phyloP scores from a whole-genome alignment of 441 rosid genomes.

The Gossypium lobatum region DNA sequence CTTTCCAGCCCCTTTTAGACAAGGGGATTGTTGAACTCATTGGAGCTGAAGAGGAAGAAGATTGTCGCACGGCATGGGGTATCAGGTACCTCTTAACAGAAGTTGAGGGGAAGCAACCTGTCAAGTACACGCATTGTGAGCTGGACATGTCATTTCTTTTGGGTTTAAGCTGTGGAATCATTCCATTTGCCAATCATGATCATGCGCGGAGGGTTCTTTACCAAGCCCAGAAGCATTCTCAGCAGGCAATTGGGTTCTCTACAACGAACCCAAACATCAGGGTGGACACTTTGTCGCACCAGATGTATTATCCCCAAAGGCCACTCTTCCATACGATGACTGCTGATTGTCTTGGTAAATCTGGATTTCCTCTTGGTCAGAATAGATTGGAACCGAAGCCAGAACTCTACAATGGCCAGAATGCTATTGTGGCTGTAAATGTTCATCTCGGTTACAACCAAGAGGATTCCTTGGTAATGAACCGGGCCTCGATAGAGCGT shows the following conservation, averaged over 20 bases:
- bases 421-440: constrained; percentile 86
- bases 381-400: constrained; percentile 41
- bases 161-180: constrained; percentile 81
- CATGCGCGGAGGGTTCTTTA: constrained; percentile 89
- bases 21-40: constrained; percentile 66
- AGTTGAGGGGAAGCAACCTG: constrained; percentile 26
- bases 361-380: constrained; percentile 30
- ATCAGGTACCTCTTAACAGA: constrained; percentile 47
- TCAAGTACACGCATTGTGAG: constrained; percentile 71
- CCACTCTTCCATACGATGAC: constrained; percentile 74
- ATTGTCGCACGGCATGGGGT: constrained; percentile 67
- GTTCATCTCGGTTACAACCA: constrained; percentile 94
- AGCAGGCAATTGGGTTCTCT: constrained; percentile 88
- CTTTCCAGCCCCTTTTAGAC: constrained; percentile 54
- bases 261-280: constrained; percentile 77
- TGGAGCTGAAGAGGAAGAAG: constrained; percentile 93
- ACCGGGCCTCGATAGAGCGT: constrained; percentile 78
- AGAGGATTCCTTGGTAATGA: constrained; percentile 93
- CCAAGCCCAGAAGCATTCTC: constrained; percentile 85
- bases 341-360: constrained; percentile 63
- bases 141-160: constrained; percentile 74
- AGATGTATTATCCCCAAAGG: constrained; percentile 74
- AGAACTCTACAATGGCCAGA: constrained; percentile 77
- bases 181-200: constrained; percentile 87
- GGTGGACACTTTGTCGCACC: constrained; percentile 80